Evolutionary conservation across 352 stramenopile species (phyloP).

Genomic region (Heterotrichella gracilis): DNA sequence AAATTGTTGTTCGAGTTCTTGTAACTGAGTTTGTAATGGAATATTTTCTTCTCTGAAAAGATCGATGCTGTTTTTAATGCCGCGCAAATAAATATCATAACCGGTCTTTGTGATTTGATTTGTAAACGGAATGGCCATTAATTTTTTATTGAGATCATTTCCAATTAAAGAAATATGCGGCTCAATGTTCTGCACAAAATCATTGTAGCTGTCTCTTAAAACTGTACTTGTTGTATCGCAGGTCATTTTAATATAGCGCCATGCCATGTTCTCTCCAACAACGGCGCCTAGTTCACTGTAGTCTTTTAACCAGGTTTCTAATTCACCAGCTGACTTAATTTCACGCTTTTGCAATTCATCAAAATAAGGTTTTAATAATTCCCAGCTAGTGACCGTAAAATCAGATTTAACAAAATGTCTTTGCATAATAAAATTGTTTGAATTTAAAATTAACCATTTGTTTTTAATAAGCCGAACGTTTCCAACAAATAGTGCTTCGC

Average conservation of each 20-base stretch:
- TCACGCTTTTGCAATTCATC: not conserved
- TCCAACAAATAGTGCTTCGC: too few species aligned
- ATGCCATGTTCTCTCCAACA: not conserved
- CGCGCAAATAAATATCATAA: not conserved
- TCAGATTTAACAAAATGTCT: not conserved
- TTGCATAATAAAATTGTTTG: not conserved
- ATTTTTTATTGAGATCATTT: not conserved
- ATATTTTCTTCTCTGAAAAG: constrained; percentile 6
- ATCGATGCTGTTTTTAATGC: not conserved
- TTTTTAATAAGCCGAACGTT: too few species aligned
- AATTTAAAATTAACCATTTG: too few species aligned
- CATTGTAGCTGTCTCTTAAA: not conserved
- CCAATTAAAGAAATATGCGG: not conserved
- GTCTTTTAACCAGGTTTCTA: not conserved
- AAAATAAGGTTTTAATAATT: not conserved
- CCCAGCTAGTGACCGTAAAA: not conserved
- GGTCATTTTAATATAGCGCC: constrained; percentile 2
- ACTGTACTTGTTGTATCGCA: not conserved
- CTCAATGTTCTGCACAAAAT: constrained; percentile 2
- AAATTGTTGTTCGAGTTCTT: not conserved
- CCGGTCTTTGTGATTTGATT: not conserved
- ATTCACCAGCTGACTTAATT: not conserved
- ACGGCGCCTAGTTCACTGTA: not conserved
- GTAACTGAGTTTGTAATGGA: not conserved
- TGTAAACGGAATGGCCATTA: not conserved